These are phyloP conservation scores for Rubia tinctorum DNA, from an alignment of 305 asterid genomes.

Conservation along the genomic window DNA sequence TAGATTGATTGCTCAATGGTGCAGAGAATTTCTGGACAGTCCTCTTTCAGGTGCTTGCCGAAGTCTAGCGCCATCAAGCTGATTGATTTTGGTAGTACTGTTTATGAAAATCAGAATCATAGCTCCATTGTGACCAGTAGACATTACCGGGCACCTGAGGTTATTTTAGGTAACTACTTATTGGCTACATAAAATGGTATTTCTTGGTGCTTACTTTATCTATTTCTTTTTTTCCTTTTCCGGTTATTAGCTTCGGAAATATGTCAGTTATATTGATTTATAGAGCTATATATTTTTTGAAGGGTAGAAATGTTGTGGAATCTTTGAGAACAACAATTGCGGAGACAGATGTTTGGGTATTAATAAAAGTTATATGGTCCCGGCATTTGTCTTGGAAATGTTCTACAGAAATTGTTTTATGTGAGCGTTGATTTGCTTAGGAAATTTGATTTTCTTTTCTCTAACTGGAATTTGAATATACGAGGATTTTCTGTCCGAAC, in stretches of 20 bases:
- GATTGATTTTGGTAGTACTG: slow-evolving; percentile 90
- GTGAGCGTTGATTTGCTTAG: neutral
- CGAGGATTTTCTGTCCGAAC: neutral
- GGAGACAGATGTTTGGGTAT: neutral
- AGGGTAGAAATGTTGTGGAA: neutral
- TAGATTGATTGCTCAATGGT: slow-evolving; percentile 38
- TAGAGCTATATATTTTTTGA: neutral
- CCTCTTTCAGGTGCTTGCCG: slow-evolving; percentile 74
- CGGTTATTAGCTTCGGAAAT: neutral
- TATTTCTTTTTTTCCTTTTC: neutral
- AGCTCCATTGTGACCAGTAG: slow-evolving; percentile 83
- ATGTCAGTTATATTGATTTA: neutral
- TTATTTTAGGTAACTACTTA: slow-evolving; percentile 69
- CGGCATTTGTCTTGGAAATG: neutral
- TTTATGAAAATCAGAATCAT: slow-evolving; percentile 78
- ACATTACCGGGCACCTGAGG: slow-evolving; percentile 96
- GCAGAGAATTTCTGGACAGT: slow-evolving; percentile 51
- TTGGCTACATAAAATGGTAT: slow-evolving; percentile 27
- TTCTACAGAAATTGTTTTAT: neutral
- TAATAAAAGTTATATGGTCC: neutral
- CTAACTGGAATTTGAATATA: neutral
- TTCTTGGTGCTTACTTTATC: slow-evolving; percentile 1
- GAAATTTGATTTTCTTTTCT: neutral
- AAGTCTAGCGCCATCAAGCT: slow-evolving; percentile 93
- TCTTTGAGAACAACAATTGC: neutral